phyloP scores from a whole-genome alignment of 345 rosid genomes.

The Citrus glauca region DNA sequence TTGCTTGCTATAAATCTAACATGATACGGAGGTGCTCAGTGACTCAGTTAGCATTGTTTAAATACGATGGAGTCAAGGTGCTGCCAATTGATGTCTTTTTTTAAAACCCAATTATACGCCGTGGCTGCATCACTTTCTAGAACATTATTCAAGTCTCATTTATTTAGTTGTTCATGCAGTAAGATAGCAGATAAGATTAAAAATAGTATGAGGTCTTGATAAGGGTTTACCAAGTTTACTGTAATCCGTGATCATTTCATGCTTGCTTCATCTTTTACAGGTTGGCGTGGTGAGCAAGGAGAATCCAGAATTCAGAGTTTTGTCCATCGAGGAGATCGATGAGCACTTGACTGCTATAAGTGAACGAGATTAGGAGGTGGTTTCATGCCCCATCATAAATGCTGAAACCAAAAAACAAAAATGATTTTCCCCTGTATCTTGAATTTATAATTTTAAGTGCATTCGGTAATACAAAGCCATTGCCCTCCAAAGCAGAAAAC shows the following conservation, averaged over 20 bases:
- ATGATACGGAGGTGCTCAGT: neutral
- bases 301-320: conserved; percentile 36
- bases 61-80: neutral
- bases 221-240: neutral
- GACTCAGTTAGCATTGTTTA: neutral
- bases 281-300: conserved; percentile 65
- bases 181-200: neutral
- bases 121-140: neutral
- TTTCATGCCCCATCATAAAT: neutral
- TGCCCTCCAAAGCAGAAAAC: neutral
- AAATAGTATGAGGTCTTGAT: neutral
- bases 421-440: neutral
- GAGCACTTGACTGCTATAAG: conserved; percentile 63
- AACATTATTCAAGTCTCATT: neutral
- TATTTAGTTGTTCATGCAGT: neutral
- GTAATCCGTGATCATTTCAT: neutral
- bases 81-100: neutral
- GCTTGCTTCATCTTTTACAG: conserved; percentile 10
- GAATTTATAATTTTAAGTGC: neutral
- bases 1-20: neutral
- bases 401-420: neutral
- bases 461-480: neutral
- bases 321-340: conserved; percentile 57
- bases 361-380: conserved; percentile 44
- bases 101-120: neutral